Evolutionary conservation across 352 stramenopile genomes (phyloP).

Genomic region (Phytopythium chamaehyphon): DNA sequence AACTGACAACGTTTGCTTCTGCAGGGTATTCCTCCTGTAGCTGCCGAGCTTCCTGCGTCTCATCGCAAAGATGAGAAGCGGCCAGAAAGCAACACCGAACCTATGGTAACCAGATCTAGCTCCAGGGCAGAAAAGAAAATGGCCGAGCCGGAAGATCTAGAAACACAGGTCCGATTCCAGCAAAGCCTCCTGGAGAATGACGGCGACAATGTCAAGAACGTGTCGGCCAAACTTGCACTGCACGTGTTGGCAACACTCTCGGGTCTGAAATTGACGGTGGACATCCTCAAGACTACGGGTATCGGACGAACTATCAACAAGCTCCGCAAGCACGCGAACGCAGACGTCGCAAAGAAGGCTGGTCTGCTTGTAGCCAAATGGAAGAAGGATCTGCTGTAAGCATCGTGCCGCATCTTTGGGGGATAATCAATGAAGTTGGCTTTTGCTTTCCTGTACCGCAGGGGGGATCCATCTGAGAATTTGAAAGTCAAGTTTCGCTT

Average conservation of each 20-base stretch:
- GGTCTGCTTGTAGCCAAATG: slow-evolving; percentile 77
- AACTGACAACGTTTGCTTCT: neutral
- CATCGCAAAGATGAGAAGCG: no score
- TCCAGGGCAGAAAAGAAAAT: slow-evolving; percentile 8
- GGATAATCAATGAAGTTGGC: no score
- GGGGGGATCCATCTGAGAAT: no score
- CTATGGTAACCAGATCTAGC: neutral
- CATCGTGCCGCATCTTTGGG: neutral
- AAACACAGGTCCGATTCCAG: slow-evolving; percentile 62
- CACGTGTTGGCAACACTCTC: slow-evolving; percentile 70
- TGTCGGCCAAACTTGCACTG: slow-evolving; percentile 56
- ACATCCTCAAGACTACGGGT: slow-evolving; percentile 81
- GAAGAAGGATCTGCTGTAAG: slow-evolving; percentile 81
- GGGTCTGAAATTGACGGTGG: slow-evolving; percentile 68
- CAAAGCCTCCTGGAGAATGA: slow-evolving; percentile 74
- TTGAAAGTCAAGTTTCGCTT: no score
- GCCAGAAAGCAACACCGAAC: neutral
- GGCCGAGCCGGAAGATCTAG: slow-evolving; percentile 40
- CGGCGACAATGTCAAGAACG: slow-evolving; percentile 61
- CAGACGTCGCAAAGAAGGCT: slow-evolving; percentile 59
- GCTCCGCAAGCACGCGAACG: slow-evolving; percentile 66
- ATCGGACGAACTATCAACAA: slow-evolving; percentile 86
- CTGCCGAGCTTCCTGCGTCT: no score
- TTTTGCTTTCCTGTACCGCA: no score
- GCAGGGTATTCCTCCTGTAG: slow-evolving; percentile 3